Evolutionary conservation across 164 flowering plant genomes (phyloP).

Genomic region (Annona squamosa): DNA sequence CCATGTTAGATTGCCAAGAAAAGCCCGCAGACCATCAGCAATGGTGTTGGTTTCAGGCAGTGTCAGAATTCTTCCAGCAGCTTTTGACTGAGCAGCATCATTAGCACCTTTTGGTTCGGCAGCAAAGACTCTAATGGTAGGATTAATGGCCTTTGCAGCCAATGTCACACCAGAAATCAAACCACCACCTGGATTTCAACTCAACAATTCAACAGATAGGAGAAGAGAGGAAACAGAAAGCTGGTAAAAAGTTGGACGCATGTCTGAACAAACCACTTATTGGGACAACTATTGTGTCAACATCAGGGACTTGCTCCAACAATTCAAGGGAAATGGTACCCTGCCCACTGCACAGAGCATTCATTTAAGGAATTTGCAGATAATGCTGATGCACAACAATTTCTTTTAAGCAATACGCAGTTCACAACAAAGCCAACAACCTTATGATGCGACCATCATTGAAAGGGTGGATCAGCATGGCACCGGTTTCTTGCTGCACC

Average conservation of each 20-base stretch:
- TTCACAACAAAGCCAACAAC: conserved; percentile 22
- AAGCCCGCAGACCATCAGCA: conserved; percentile 96
- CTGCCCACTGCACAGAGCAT: conserved; percentile 49
- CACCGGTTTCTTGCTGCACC: conserved; percentile 74
- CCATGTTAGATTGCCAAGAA: conserved; percentile 82
- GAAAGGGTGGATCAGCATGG: conserved; percentile 72
- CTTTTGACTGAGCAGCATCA: conserved; percentile 89
- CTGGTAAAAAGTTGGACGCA: background rate
- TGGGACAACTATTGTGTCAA: conserved; percentile 80
- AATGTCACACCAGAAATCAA: conserved; percentile 85
- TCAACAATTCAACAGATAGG: background rate
- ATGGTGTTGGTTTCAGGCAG: conserved; percentile 57
- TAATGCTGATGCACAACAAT: no score
- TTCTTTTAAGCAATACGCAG: background rate
- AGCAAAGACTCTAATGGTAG: conserved; percentile 65
- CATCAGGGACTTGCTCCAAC: conserved; percentile 58
- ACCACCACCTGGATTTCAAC: conserved; percentile 63
- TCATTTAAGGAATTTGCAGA: background rate
- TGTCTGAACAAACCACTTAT: conserved; percentile 57
- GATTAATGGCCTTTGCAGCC: conserved; percentile 87
- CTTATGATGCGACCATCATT: conserved; percentile 74
- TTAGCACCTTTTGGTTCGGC: conserved; percentile 92
- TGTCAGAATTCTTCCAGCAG: conserved; percentile 57
- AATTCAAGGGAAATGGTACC: conserved; percentile 84
- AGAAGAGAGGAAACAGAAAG: background rate